These are phyloP conservation scores for Micractinium sp. DNA, from an alignment of 139 green algal genomes.

Conservation along the genomic window DNA sequence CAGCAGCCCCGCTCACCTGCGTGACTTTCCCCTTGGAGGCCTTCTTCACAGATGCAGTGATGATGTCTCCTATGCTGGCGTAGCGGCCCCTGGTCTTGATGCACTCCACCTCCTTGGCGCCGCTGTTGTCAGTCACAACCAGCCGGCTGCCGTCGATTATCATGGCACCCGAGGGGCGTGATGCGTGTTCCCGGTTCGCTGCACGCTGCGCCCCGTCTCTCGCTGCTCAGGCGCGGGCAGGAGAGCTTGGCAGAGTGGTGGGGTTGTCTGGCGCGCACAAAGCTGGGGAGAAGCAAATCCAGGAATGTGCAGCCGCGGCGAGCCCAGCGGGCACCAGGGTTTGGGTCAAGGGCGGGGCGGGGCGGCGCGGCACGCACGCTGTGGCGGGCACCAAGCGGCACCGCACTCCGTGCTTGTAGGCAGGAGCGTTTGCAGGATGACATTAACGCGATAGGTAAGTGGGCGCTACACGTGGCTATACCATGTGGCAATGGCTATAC, in stretches of 20 bases:
- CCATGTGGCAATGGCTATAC: no score
- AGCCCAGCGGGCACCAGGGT: not conserved
- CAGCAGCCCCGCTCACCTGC: constrained; percentile 10
- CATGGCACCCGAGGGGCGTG: constrained; percentile 20
- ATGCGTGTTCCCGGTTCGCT: no score
- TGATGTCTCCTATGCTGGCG: constrained; percentile 63
- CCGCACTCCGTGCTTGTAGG: no score
- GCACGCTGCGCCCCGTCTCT: no score
- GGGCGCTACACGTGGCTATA: no score
- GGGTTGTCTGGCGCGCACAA: not conserved
- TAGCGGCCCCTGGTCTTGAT: constrained; percentile 55
- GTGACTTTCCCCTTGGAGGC: constrained; percentile 54
- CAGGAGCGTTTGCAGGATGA: no score
- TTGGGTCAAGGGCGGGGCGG: not conserved
- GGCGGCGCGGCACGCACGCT: not conserved
- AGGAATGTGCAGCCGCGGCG: not conserved
- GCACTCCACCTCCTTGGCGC: constrained; percentile 65
- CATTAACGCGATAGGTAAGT: no score
- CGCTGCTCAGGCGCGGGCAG: no score
- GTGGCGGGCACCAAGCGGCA: not conserved
- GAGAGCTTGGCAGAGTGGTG: no score
- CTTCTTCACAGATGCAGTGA: constrained; percentile 70
- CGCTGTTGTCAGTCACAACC: constrained; percentile 63
- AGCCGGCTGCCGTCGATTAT: constrained; percentile 45
- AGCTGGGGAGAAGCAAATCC: not conserved